These are phyloP conservation scores for Saururus chinensis DNA, from an alignment of 164 flowering plant genomes.

Conservation along the genomic window DNA sequence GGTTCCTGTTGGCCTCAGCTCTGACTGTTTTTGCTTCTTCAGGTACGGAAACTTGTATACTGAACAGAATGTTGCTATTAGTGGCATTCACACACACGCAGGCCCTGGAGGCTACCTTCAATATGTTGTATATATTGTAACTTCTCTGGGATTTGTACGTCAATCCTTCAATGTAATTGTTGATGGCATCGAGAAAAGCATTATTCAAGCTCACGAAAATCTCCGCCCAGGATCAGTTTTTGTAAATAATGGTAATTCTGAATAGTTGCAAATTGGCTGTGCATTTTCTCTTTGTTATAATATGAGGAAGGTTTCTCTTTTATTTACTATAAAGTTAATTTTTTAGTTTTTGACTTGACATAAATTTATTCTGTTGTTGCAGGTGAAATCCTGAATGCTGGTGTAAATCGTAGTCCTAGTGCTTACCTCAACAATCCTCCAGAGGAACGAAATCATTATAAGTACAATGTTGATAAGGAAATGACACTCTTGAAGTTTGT, in stretches of 20 bases:
- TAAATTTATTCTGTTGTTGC: constrained; percentile 11
- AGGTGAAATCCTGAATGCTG: constrained; percentile 90
- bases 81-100: constrained; percentile 97
- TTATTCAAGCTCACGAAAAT: constrained; percentile 84
- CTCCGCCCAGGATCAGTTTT: constrained; percentile 86
- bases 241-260: constrained; percentile 68
- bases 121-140: constrained; percentile 80
- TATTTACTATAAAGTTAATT: neutral
- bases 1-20: neutral
- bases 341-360: neutral
- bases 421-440: constrained; percentile 88
- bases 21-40: constrained; percentile 1
- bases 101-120: constrained; percentile 99
- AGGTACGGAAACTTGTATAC: constrained; percentile 87
- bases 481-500: constrained; percentile 97
- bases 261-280: neutral
- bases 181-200: constrained; percentile 90
- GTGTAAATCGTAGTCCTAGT: constrained; percentile 95
- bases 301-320: neutral
- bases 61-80: constrained; percentile 88
- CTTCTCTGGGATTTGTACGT: constrained; percentile 95
- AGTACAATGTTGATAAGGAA: constrained; percentile 90
- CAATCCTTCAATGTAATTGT: constrained; percentile 97
- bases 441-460: constrained; percentile 65
- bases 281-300: neutral